These are phyloP conservation scores for Colletotrichum liriopes DNA, from an alignment of 2,329 filamentous ascomycete species.

Conservation along the genomic window DNA sequence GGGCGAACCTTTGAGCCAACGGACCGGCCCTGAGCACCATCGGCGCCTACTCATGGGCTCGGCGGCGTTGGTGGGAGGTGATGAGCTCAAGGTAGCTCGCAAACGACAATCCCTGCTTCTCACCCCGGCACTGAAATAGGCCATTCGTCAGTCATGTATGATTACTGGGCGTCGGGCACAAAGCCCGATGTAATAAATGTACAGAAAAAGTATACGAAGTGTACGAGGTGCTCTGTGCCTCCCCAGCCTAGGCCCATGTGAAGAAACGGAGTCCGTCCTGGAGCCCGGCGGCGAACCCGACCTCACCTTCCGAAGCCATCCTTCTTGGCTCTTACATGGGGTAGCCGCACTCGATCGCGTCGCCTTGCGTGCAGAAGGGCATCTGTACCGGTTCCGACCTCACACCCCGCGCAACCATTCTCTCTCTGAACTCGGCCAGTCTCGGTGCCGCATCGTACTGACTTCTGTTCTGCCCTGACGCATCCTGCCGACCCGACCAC, in stretches of 20 bases:
- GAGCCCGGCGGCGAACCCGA: background rate
- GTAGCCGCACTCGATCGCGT: conserved; percentile 49
- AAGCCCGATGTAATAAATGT: background rate
- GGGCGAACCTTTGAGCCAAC: conserved; percentile 31
- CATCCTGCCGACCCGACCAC: conserved; percentile 82
- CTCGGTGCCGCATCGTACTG: conserved; percentile 79
- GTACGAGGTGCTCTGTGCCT: background rate
- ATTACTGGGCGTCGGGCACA: background rate
- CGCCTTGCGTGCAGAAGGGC: conserved; percentile 78
- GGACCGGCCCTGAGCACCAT: background rate
- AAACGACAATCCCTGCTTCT: background rate
- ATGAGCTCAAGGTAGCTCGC: background rate
- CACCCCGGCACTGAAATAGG: background rate
- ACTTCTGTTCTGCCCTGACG: conserved; percentile 76
- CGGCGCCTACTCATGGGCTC: background rate
- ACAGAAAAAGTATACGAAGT: conserved; percentile 7
- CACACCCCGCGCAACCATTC: conserved; percentile 79
- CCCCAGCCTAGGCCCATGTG: background rate
- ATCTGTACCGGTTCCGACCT: conserved; percentile 77
- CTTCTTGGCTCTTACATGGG: conserved; percentile 12
- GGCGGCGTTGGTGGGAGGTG: background rate
- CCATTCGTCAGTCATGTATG: background rate
- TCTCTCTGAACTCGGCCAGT: conserved; percentile 82
- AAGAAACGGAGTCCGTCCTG: background rate
- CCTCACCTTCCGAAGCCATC: background rate